A percentile compares a stretch with the other conserved stretches of the same genome.
Conservation (phyloP, 2,329 filamentous ascomycete genomes). For the Botrytis aclada region DNA sequence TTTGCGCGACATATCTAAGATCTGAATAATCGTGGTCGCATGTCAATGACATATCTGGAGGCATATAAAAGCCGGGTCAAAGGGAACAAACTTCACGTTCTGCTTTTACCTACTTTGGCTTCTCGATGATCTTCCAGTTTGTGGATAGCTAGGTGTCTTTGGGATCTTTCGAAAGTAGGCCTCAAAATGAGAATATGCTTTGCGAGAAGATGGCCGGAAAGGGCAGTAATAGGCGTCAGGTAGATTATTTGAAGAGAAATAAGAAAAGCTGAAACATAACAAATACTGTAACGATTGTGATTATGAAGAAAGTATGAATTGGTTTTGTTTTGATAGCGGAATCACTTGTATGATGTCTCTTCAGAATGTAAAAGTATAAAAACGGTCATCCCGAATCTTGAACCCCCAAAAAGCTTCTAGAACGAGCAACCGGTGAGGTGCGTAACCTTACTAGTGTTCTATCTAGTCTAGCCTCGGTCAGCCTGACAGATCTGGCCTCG, state of each 20-base stretch:
- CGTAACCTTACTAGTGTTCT: background rate
- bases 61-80: slow-evolving; percentile 1
- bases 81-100: slow-evolving; percentile 2
- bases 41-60: slow-evolving; percentile 15
- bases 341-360: background rate
- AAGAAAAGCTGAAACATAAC: background rate
- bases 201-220: slow-evolving; percentile 3
- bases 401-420: background rate
- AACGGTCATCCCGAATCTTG: background rate
- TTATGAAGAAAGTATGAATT: background rate
- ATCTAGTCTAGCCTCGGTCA: slow-evolving; percentile 10
- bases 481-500: slow-evolving; percentile 13
- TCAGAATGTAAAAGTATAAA: background rate
- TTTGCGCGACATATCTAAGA: slow-evolving; percentile 5
- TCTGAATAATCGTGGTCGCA: slow-evolving; percentile 2
- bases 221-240: slow-evolving; percentile 18
- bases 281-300: too few species aligned
- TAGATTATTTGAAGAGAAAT: slow-evolving; percentile 18
- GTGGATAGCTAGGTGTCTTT: slow-evolving; percentile 4
- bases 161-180: background rate
- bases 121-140: slow-evolving; percentile 11
- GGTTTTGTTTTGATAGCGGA: background rate
- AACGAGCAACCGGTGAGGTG: background rate
- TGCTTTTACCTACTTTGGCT: slow-evolving; percentile 16
- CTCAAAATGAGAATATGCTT: slow-evolving; percentile 17